Evolutionary conservation across 116 monocot species (phyloP).

Genomic region (Phalaenopsis hybrid): DNA sequence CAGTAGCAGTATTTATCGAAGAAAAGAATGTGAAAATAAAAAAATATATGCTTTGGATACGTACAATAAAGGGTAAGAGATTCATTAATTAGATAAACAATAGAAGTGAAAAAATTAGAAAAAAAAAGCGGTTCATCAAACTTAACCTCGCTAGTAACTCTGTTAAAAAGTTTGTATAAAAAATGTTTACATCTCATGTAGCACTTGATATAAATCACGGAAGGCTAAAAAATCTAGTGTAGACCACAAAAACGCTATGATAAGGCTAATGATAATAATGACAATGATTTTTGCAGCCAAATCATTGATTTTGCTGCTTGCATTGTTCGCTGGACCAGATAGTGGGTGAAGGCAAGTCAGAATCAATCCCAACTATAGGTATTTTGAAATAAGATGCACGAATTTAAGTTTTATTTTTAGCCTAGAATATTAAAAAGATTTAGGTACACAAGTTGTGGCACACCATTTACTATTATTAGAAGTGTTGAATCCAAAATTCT

Average conservation of each 20-base stretch:
- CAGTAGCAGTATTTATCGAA: neutral
- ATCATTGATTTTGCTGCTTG: neutral
- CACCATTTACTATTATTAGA: no score
- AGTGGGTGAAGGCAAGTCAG: no score
- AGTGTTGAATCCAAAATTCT: no score
- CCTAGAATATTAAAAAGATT: no score
- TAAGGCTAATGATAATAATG: neutral
- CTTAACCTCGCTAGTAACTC: no score
- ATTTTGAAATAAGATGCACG: no score
- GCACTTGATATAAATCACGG: neutral
- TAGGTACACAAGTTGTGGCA: no score
- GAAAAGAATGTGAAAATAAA: neutral
- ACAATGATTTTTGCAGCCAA: neutral
- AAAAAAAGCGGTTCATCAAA: neutral
- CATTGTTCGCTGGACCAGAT: neutral
- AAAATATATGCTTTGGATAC: neutral
- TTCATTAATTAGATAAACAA: neutral
- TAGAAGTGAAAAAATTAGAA: neutral
- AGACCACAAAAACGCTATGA: neutral
- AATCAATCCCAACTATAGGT: no score
- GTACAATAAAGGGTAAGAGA: neutral
- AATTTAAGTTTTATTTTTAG: no score
- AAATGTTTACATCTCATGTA: no score
- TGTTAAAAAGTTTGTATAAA: no score
- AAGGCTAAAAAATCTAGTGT: neutral